These are phyloP conservation scores for Ustilago esculenta DNA, from an alignment of 1,284 basidiomycete species.

Conservation along the genomic window DNA sequence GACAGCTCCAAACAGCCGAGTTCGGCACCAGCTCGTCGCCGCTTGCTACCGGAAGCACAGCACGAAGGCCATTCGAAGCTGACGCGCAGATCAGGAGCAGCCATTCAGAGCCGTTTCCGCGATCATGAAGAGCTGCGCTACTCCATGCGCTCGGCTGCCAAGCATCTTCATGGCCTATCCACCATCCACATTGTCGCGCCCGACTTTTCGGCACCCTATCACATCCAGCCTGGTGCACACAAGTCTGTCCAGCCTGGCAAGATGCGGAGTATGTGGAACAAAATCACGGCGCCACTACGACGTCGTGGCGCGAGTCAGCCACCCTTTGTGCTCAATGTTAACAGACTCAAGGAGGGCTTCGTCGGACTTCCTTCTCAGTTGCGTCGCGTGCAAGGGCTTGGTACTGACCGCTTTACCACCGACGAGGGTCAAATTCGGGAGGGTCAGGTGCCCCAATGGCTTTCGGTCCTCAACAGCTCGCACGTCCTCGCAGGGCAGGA, in stretches of 20 bases:
- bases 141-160: constrained; percentile 36
- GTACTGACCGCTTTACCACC: constrained; percentile 37
- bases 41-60: not conserved
- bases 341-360: constrained; percentile 23
- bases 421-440: constrained; percentile 40
- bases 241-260: not conserved
- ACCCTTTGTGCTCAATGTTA: constrained; percentile 20
- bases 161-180: constrained; percentile 35
- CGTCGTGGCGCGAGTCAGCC: constrained; percentile 1
- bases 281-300: not conserved
- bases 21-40: not conserved
- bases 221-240: constrained; percentile 33
- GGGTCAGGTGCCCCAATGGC: constrained; percentile 54
- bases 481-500: constrained; percentile 31
- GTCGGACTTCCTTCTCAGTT: constrained; percentile 40
- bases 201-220: constrained; percentile 48
- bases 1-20: not conserved
- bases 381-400: constrained; percentile 28
- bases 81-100: constrained; percentile 7
- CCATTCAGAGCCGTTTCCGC: constrained; percentile 40
- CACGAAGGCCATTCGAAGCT: not conserved
- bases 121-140: constrained; percentile 53
- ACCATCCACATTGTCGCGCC: constrained; percentile 51
- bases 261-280: not conserved
- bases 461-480: constrained; percentile 10